phyloP scores from a whole-genome alignment of 129 eudicot species.

The Helianthus tuberosus region DNA sequence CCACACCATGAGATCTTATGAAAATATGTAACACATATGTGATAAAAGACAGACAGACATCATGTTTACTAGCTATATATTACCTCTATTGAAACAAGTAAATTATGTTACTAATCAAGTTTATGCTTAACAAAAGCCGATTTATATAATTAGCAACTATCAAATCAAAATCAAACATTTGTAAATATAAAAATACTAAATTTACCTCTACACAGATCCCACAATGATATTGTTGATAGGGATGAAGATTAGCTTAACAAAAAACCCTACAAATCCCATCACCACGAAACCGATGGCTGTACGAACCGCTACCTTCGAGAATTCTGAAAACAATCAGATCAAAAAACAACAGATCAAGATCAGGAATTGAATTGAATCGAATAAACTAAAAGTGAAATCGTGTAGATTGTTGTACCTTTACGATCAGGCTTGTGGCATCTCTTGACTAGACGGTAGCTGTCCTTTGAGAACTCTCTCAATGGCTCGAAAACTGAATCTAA shows the following conservation, averaged over 20 bases:
- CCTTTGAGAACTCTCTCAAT: slow-evolving; percentile 84
- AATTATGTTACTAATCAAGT: neutral
- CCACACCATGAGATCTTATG: no score
- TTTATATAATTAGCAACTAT: neutral
- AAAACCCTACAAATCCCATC: slow-evolving; percentile 98
- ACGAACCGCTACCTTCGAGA: slow-evolving; percentile 92
- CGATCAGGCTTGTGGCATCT: slow-evolving; percentile 96
- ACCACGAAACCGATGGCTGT: slow-evolving; percentile 96
- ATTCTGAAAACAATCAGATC: slow-evolving; percentile 48
- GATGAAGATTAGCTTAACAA: slow-evolving; percentile 93
- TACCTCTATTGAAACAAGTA: neutral
- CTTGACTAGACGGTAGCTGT: slow-evolving; percentile 88
- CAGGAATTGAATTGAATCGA: neutral
- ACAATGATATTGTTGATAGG: slow-evolving; percentile 97
- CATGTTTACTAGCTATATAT: no score
- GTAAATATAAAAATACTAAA: slow-evolving; percentile 1
- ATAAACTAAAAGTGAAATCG: neutral
- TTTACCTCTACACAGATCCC: slow-evolving; percentile 68
- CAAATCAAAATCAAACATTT: neutral
- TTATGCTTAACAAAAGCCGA: no score
- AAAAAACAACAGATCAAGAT: slow-evolving; percentile 4
- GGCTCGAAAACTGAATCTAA: slow-evolving; percentile 86
- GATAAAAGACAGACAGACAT: no score
- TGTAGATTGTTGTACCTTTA: slow-evolving; percentile 49
- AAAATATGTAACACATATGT: no score